These are phyloP conservation scores for Dioscorea alata DNA, from an alignment of 106 monocot genomes.

Conservation along the genomic window DNA sequence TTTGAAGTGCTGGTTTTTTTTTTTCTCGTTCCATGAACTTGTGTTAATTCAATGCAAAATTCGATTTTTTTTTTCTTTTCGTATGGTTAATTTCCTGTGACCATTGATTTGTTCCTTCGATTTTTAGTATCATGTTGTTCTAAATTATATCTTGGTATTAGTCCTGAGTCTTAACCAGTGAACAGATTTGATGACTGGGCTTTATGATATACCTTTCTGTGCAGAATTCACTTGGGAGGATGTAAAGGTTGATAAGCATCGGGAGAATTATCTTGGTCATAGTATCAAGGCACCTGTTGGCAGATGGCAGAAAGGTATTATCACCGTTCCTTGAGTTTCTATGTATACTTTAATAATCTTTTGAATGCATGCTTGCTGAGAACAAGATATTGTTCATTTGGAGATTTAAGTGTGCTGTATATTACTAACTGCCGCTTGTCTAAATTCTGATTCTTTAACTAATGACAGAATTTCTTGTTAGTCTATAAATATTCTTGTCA, in stretches of 20 bases:
- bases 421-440: not conserved
- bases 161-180: not conserved
- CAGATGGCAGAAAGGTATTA: conserved; percentile 98
- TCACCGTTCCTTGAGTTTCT: not conserved
- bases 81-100: too few species aligned
- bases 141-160: not conserved
- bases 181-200: not conserved
- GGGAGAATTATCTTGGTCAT: conserved; percentile 96
- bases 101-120: not conserved
- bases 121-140: not conserved
- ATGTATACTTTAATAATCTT: not conserved
- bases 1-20: too few species aligned
- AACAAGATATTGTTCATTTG: not conserved
- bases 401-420: not conserved
- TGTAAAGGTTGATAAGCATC: conserved; percentile 96
- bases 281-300: conserved; percentile 96
- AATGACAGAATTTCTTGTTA: not conserved
- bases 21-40: too few species aligned
- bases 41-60: too few species aligned
- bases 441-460: not conserved
- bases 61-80: too few species aligned
- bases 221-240: conserved; percentile 99
- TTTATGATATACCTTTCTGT: not conserved
- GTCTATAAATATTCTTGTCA: too few species aligned
- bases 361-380: not conserved